Evolutionary conservation across 2,329 filamentous ascomycete genomes (phyloP).

Genomic region (Talaromyces marneffei): DNA sequence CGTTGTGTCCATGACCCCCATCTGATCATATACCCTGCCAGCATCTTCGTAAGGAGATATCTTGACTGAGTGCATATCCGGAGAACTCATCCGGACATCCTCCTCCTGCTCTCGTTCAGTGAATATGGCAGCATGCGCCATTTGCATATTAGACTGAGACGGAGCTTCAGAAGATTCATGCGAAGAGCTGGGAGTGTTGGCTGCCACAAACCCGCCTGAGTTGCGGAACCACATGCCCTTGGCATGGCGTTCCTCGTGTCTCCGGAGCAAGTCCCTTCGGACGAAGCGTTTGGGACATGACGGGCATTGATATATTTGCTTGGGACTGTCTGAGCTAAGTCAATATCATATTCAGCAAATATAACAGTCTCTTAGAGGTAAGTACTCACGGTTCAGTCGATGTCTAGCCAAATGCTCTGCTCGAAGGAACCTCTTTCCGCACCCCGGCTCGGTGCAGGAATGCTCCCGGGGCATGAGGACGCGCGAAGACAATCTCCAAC

Average conservation of each 20-base stretch:
- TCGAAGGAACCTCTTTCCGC: constrained; percentile 18
- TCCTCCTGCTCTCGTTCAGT: constrained; percentile 12
- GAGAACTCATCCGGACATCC: constrained; percentile 3
- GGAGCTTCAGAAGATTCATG: not conserved
- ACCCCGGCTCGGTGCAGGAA: constrained; percentile 17
- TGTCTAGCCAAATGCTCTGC: constrained; percentile 18
- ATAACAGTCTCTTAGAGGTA: not conserved
- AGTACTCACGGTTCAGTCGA: constrained; percentile 17
- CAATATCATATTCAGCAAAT: not conserved
- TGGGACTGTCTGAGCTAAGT: constrained; percentile 13
- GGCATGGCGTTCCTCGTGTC: constrained; percentile 25
- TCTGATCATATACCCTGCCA: not conserved
- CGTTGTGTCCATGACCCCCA: not conserved
- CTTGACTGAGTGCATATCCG: constrained; percentile 1
- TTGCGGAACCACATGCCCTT: constrained; percentile 25
- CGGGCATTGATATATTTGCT: constrained; percentile 19
- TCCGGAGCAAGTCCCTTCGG: constrained; percentile 22
- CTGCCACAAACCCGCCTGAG: constrained; percentile 18
- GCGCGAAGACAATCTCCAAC: not conserved
- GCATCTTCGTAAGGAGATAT: constrained; percentile 2
- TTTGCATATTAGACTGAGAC: not conserved
- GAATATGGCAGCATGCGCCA: constrained; percentile 12
- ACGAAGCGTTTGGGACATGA: constrained; percentile 21
- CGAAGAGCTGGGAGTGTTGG: not conserved
- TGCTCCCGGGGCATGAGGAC: constrained; percentile 16